Conservation (phyloP, 2,329 filamentous ascomycete genomes). For the Clarireedia monteithiana region DNA sequence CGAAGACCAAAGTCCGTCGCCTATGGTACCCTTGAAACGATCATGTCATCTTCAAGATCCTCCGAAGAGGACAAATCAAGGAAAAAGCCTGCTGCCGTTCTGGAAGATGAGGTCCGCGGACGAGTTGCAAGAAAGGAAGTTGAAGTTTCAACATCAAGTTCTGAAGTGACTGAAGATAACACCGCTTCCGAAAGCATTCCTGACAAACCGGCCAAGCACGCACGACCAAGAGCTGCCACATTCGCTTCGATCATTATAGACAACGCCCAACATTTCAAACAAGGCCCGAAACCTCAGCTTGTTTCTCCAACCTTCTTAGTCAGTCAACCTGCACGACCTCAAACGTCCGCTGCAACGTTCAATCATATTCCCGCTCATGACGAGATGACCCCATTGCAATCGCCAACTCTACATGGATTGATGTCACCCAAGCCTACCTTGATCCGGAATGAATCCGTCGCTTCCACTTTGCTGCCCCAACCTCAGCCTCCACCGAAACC, state of each 20-base stretch:
- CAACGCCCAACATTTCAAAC: conserved; percentile 30
- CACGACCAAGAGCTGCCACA: conserved; percentile 34
- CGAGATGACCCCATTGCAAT: conserved; percentile 4
- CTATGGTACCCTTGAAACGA: conserved; percentile 57
- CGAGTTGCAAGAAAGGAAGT: conserved; percentile 34
- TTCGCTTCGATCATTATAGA: conserved; percentile 39
- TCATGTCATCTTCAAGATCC: conserved; percentile 58
- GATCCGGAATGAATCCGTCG: conserved; percentile 24
- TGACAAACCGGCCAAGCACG: conserved; percentile 19
- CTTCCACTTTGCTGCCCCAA: conserved; percentile 20
- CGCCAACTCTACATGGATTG: conserved; percentile 16
- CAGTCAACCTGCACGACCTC: conserved; percentile 48
- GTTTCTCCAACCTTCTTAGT: conserved; percentile 38
- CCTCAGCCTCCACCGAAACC: conserved; percentile 11
- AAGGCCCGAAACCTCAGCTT: conserved; percentile 30
- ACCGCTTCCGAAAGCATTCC: conserved; percentile 12
- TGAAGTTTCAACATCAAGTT: conserved; percentile 4
- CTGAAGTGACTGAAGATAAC: conserved; percentile 8
- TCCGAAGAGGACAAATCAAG: conserved; percentile 55
- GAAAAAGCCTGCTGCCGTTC: conserved; percentile 46
- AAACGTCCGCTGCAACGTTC: conserved; percentile 40
- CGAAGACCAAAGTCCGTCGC: conserved; percentile 33
- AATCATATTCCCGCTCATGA: conserved; percentile 16
- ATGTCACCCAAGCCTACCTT: conserved; percentile 18
- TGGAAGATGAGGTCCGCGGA: conserved; percentile 47